A percentile compares a stretch with the other conserved stretches of the same genome.
phyloP scores from a whole-genome alignment of 768 basidiomycete genomes.

The Serpula lacrymans region DNA sequence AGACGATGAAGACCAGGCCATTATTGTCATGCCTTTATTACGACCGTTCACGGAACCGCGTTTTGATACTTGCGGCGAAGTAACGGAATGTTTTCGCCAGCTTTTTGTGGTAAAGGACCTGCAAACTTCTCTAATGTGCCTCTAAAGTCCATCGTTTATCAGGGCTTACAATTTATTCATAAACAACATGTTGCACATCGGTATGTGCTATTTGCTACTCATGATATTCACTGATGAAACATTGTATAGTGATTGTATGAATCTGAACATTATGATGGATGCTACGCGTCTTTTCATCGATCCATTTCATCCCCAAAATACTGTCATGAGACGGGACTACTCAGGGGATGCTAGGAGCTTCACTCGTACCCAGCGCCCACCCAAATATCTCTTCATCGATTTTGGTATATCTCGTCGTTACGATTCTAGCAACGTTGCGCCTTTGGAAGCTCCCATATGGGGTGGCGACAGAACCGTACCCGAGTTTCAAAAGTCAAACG shows the following conservation, averaged over 20 bases:
- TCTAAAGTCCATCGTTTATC: not conserved
- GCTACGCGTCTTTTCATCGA: constrained; percentile 11
- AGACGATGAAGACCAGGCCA: constrained; percentile 4
- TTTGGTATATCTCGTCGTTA: no score
- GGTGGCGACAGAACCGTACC: no score
- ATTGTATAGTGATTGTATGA: constrained; percentile 12
- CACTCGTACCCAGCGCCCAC: constrained; percentile 9
- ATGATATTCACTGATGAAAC: constrained; percentile 5
- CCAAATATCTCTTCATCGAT: no score
- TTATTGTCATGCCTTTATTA: constrained; percentile 30
- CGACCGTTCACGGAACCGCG: constrained; percentile 13
- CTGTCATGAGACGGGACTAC: constrained; percentile 2
- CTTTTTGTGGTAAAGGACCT: constrained; percentile 30
- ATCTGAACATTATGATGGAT: no score
- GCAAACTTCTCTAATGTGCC: not conserved
- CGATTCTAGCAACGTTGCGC: no score
- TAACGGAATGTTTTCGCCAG: constrained; percentile 24
- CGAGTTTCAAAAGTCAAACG: not conserved
- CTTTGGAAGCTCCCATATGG: no score
- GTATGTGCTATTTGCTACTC: constrained; percentile 4
- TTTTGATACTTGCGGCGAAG: constrained; percentile 30
- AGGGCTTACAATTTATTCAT: constrained; percentile 34
- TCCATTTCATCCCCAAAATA: constrained; percentile 3
- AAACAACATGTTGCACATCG: constrained; percentile 25
- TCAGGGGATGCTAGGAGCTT: constrained; percentile 1